Evolutionary conservation across 1,284 basidiomycete genomes (phyloP).

Genomic region (Rhodotorula glutinis): DNA sequence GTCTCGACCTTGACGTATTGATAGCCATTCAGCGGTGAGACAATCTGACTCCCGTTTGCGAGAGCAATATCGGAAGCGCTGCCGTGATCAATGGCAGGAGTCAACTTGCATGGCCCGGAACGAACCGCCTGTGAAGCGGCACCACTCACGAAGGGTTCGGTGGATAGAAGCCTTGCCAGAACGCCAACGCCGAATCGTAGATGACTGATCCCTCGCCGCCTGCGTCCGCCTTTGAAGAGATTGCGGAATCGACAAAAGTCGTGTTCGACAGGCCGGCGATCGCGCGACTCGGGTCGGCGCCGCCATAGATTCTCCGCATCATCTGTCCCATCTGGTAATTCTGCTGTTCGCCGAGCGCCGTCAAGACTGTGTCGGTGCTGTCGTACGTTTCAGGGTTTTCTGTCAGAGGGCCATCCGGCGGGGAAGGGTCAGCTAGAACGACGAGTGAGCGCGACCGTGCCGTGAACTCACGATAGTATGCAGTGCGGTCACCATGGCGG

Average conservation of each 20-base stretch:
- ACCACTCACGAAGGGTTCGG: conserved; percentile 5
- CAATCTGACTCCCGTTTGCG: conserved; percentile 69
- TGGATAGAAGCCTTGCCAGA: conserved; percentile 44
- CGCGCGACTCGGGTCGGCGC: conserved; percentile 60
- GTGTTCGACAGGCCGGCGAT: conserved; percentile 65
- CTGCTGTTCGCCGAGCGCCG: conserved; percentile 76
- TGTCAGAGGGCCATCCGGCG: background rate
- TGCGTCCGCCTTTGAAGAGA: conserved; percentile 66
- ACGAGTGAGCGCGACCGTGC: background rate
- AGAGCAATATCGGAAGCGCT: conserved; percentile 64
- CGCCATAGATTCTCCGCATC: conserved; percentile 68
- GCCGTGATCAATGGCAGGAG: conserved; percentile 2
- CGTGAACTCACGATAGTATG: conserved; percentile 61
- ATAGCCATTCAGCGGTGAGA: conserved; percentile 70
- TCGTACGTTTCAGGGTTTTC: conserved; percentile 54
- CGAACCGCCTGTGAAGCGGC: background rate
- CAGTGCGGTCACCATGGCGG: conserved; percentile 75
- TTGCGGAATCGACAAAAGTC: conserved; percentile 64
- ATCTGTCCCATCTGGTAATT: conserved; percentile 66
- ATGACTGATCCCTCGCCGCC: conserved; percentile 65
- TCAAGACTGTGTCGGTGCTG: conserved; percentile 68
- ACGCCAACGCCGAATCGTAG: conserved; percentile 43
- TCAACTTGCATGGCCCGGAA: background rate
- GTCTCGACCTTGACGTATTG: conserved; percentile 57
- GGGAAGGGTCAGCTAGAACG: too few species aligned